A percentile compares a stretch with the other conserved stretches of the same genome.
These are phyloP conservation scores for Fusarium compactum DNA, from an alignment of 2,329 filamentous ascomycete species.

Conservation along the genomic window DNA sequence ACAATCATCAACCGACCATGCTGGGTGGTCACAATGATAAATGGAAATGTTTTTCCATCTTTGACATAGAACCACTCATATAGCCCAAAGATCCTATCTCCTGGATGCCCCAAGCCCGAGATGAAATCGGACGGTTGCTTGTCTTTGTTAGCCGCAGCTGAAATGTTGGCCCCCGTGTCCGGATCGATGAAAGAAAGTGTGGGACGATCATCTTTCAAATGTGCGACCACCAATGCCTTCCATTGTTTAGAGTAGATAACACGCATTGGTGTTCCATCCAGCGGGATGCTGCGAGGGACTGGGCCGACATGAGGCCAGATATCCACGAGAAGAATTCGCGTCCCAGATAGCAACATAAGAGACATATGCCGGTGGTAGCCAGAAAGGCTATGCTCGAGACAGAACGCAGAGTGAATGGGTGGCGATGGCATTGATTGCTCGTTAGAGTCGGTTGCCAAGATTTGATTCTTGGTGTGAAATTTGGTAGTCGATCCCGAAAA, in stretches of 20 bases:
- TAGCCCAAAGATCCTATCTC: conserved; percentile 71
- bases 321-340: conserved; percentile 65
- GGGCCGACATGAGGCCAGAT: conserved; percentile 60
- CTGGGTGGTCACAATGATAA: conserved; percentile 70
- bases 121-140: conserved; percentile 61
- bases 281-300: conserved; percentile 62
- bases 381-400: conserved; percentile 56
- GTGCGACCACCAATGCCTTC: conserved; percentile 66
- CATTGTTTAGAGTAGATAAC: conserved; percentile 67
- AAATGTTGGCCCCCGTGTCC: conserved; percentile 65
- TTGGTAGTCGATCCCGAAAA: conserved; percentile 47
- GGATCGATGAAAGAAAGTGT: conserved; percentile 69
- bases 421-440: conserved; percentile 61
- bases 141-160: conserved; percentile 58
- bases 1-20: conserved; percentile 68
- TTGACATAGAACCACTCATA: conserved; percentile 73
- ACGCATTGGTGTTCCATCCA: conserved; percentile 63
- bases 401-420: conserved; percentile 61
- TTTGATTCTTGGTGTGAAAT: conserved; percentile 57
- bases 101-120: conserved; percentile 65
- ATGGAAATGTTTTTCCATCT: conserved; percentile 69
- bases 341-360: conserved; percentile 63
- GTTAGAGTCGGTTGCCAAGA: conserved; percentile 66
- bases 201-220: conserved; percentile 57
- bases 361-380: conserved; percentile 55